Conservation (phyloP, 208 protist genomes). For the Endotrypanum monterogeii region DNA sequence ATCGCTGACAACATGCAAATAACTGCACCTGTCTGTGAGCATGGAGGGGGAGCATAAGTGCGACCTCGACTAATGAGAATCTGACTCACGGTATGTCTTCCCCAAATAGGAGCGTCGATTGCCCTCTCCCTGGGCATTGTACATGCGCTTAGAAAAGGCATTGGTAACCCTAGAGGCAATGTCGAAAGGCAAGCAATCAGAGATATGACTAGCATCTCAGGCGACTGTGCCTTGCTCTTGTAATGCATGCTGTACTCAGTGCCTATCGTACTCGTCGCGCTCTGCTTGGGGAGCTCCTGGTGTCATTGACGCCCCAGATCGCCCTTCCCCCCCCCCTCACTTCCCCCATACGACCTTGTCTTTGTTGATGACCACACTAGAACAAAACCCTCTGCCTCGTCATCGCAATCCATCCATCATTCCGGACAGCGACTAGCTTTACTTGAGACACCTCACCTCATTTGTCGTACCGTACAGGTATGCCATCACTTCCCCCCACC, state of each 20-base stretch:
- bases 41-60: no score
- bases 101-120: no score
- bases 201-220: not conserved
- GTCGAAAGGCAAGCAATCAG: not conserved
- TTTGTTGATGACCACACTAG: not conserved
- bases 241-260: not conserved
- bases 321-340: not conserved
- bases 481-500: not conserved
- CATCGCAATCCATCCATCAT: not conserved
- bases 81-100: no score
- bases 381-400: not conserved
- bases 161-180: no score
- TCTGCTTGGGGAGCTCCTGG: not conserved
- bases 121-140: no score
- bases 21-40: no score
- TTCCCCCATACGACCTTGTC: no score
- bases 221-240: not conserved
- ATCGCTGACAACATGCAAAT: no score
- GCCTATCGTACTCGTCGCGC: not conserved
- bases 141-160: no score
- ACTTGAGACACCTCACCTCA: not conserved
- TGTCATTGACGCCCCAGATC: not conserved
- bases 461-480: not conserved
- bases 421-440: not conserved
- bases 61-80: no score